These are phyloP conservation scores for Epichloe festucae DNA, from an alignment of 2,329 filamentous ascomycete genomes.

Conservation along the genomic window DNA sequence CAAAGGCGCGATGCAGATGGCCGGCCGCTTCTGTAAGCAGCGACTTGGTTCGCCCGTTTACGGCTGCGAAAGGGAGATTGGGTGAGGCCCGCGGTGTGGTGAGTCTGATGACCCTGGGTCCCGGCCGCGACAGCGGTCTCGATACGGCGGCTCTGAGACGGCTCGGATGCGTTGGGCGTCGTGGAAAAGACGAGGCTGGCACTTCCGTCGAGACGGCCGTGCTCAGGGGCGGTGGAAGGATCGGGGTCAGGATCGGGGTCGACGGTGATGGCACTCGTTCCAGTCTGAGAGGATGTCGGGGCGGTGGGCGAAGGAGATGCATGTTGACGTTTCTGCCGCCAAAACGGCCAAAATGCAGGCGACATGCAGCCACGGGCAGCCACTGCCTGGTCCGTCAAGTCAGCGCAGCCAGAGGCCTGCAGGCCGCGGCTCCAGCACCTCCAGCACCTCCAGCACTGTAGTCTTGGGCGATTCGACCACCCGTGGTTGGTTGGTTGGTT, in stretches of 20 bases:
- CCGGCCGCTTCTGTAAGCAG: constrained; percentile 22
- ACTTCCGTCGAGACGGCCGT: constrained; percentile 35
- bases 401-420: neutral
- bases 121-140: too few relatives aligned
- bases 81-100: neutral
- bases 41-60: constrained; percentile 15
- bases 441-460: too few relatives aligned
- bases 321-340: too few relatives aligned
- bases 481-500: neutral
- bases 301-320: too few relatives aligned
- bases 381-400: too few relatives aligned
- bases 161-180: constrained; percentile 31
- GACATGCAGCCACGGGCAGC: neutral
- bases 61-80: constrained; percentile 30
- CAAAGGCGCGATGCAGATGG: constrained; percentile 40
- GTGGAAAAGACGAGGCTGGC: constrained; percentile 30
- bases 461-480: neutral
- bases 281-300: too few relatives aligned
- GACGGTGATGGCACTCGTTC: too few relatives aligned
- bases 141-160: constrained; percentile 12
- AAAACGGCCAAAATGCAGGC: neutral
- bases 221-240: constrained; percentile 12
- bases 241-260: neutral
- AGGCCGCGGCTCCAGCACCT: neutral
- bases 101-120: neutral